Base-by-base conservation (phyloP, 2,329 filamentous ascomycete species). In the Colletotrichum noveboracense region DNA sequence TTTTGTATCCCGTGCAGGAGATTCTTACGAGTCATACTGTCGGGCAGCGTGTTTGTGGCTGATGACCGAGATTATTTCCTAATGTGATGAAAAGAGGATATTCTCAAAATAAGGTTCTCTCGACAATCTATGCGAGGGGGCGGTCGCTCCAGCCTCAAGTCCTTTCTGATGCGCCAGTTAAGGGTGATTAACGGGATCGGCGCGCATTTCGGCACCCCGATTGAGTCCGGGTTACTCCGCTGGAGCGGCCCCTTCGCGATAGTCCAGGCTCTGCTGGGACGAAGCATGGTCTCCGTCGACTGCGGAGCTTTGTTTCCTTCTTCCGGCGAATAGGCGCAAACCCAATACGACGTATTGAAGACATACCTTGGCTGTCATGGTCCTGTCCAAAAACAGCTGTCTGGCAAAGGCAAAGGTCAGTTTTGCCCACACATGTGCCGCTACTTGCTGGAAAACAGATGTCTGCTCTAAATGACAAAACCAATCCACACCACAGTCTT, bases 241-340 rank as follows among this genome's bases (percentile, higher is more conserved):
- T 21, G 2, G n/a, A 52, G 43, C 43, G 43, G 10, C 18, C 18
- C 43, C 2, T 52, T 52, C 43, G 10, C 43, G 43, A 52, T 52
- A 52, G n/a, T 52, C 4, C n/a, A 52, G 43, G 43, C 43, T 21
- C 6, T 21, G 38, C 38, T 10, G n/a, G 43, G 10, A 13, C n/a
- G 4, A 52, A 52, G 0, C 43, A 52, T 10, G 43, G n/a, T 7
- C 6, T 52, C 43, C 9, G 43, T 52, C 43, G n/a, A 52, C 6
- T 13, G 10, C 4, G 3, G n/a, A 21, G 10, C 3, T 6, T 52
- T 21, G 10, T 52, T 52, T 21, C 10, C 18, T 18, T 48, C 5
- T 48, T 0, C 9, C 3, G 3, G n/a, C 0, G 2, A 48, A 2
- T 3, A 48, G 43, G 43, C 18, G 38, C 38, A 43, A 2, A 0